Evolutionary conservation across 768 basidiomycete species (phyloP).

Genomic region (Kwoniella dendrophila): DNA sequence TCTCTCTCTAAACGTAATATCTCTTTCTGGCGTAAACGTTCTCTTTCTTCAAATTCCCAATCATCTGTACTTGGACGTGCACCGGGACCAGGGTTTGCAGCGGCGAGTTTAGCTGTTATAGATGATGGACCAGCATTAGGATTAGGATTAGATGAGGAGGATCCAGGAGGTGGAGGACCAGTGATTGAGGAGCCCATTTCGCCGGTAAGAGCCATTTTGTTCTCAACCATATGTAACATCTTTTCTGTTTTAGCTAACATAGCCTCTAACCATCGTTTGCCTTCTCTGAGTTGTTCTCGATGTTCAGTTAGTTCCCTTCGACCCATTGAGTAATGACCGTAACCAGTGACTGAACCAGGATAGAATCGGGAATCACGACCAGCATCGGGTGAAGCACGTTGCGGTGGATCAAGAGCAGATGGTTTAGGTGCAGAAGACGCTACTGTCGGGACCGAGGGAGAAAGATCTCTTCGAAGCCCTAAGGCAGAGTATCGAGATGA

Average conservation of each 20-base stretch:
- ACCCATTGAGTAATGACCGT: constrained; percentile 41
- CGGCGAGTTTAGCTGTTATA: constrained; percentile 7
- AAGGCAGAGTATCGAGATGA: constrained; percentile 34
- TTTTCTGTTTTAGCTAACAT: constrained; percentile 51
- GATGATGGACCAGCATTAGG: not conserved
- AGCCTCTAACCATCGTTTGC: constrained; percentile 53
- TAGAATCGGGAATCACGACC: constrained; percentile 28
- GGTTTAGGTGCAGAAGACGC: constrained; percentile 17
- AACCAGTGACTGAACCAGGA: constrained; percentile 24
- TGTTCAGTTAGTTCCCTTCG: constrained; percentile 52
- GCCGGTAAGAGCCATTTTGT: constrained; percentile 43
- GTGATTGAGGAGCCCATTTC: constrained; percentile 17
- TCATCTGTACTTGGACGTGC: constrained; percentile 26
- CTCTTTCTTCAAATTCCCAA: constrained; percentile 50
- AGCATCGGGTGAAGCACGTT: constrained; percentile 23
- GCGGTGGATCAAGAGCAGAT: constrained; percentile 15
- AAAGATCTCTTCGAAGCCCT: constrained; percentile 28
- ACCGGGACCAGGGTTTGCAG: constrained; percentile 2
- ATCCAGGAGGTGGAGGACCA: not conserved
- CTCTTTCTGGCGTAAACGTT: constrained; percentile 42
- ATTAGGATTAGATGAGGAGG: not conserved
- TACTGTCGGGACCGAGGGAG: constrained; percentile 17
- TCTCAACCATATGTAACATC: constrained; percentile 50
- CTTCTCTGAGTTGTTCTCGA: constrained; percentile 53
- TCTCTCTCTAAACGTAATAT: constrained; percentile 41